Base-by-base conservation (phyloP, 2,329 filamentous ascomycete species). In the Pyrenochaeta sp. region DNA sequence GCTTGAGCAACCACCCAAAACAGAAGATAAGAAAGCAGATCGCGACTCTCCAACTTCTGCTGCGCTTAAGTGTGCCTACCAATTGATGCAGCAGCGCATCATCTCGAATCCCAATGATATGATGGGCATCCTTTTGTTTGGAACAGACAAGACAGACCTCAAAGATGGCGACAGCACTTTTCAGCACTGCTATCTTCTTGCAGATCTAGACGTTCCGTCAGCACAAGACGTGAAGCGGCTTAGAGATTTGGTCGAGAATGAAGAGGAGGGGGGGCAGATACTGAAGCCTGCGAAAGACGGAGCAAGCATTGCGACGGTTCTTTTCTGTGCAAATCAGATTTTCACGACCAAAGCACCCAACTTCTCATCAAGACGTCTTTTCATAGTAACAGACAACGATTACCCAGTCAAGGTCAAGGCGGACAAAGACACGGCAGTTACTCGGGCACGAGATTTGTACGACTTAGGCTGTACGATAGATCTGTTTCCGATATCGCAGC, bases 41-140 rank as follows among this genome's bases (percentile, higher is more conserved):
- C 87, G 82, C 51, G 91, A 94, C 67, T 93, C 90, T 39, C 87
- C 94, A 3, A 83, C 92, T 0, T 83, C 89, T 46, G 93, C 94
- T 14, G 93, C 95, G 3, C 78, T 99, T 44, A 97, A 97, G 82
- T 97, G 92, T 67, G 95, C 94, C 52, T 96, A 96, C 69, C 87
- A 92, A 69, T 82, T 99, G 47, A 97, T 99, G 91, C 92, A 98
- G 78, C 94, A 98, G 78, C 91, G 95, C 66, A 98, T 99, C 75
- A 98, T 99, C 66, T 94, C 94, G 3, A 94, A 93, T 57, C 95
- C 95, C 1, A 93, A 89, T 69, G 95, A 99, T 58, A 96, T 97
- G 91, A 97, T 99, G 85, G 93, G 94, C 1, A 90, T 99, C 21
- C 75, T 99, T 32, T 82, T 99, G 0, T 99, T 96, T 72, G 93